Conservation (phyloP, 345 rosid species). For the Camelina hispida region DNA sequence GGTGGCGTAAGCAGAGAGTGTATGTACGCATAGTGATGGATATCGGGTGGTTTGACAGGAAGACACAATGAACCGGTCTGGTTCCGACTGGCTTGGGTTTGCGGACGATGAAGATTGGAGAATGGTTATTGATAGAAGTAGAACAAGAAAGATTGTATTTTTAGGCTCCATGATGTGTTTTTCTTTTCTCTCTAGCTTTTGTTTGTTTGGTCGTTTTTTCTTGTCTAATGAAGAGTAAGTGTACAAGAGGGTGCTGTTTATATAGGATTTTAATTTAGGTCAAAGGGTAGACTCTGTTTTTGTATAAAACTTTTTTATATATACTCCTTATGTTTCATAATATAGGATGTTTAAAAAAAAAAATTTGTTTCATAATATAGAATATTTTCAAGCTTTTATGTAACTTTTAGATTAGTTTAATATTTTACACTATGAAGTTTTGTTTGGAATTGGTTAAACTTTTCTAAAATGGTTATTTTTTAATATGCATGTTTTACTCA, state of each 20-base stretch:
- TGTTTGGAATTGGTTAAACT: too few relatives aligned
- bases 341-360: too few relatives aligned
- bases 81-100: slow-evolving; percentile 22
- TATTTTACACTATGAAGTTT: too few relatives aligned
- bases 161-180: slow-evolving; percentile 35
- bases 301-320: too few relatives aligned
- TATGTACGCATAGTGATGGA: slow-evolving; percentile 65
- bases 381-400: too few relatives aligned
- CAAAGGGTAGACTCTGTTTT: slow-evolving; percentile 12
- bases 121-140: slow-evolving; percentile 32
- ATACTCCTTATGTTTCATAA: too few relatives aligned
- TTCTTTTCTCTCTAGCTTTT: background rate
- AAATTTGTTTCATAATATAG: too few relatives aligned
- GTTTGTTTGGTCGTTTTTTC: background rate
- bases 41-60: slow-evolving; percentile 78
- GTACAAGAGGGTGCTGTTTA: slow-evolving; percentile 12
- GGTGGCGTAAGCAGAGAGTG: slow-evolving; percentile 64
- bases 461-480: too few relatives aligned
- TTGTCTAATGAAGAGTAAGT: slow-evolving; percentile 18
- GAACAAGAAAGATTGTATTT: slow-evolving; percentile 17
- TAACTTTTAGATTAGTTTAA: too few relatives aligned
- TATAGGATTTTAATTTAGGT: slow-evolving; percentile 32
- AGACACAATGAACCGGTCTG: slow-evolving; percentile 52
- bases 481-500: too few relatives aligned
- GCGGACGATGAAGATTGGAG: slow-evolving; percentile 30